These are phyloP conservation scores for Ustilago hordei DNA, from an alignment of 1,284 basidiomycete species.

Conservation along the genomic window DNA sequence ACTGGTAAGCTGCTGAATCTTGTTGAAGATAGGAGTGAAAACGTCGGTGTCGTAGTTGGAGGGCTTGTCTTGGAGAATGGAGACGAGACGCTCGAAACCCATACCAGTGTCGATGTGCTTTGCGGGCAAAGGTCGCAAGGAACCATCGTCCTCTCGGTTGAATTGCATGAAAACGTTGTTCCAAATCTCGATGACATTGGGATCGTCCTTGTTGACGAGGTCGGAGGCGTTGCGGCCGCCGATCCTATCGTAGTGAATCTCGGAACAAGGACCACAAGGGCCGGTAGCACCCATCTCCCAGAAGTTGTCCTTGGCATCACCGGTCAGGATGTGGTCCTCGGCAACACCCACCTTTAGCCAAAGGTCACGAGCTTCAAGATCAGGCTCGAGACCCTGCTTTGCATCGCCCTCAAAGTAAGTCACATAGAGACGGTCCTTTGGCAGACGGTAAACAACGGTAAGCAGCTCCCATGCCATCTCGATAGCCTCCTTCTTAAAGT, in stretches of 20 bases:
- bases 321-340: conserved; percentile 90
- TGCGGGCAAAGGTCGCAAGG: conserved; percentile 83
- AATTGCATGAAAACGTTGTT: conserved; percentile 99
- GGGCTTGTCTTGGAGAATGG: conserved; percentile 86
- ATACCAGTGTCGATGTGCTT: conserved; percentile 98
- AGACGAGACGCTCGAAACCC: conserved; percentile 98
- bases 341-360: conserved; percentile 89
- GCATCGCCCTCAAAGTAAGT: conserved; percentile 97
- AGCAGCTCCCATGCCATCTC: conserved; percentile 93
- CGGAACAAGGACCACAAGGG: conserved; percentile 96
- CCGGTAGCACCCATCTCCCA: conserved; percentile 99
- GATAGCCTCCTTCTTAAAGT: conserved; percentile 98
- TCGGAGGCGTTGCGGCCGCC: conserved; percentile 90
- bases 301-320: conserved; percentile 97
- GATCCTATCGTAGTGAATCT: conserved; percentile 96
- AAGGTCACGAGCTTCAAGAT: conserved; percentile 82
- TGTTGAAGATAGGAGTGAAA: conserved; percentile 88
- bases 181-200: conserved; percentile 97
- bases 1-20: conserved; percentile 89
- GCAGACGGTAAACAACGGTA: conserved; percentile 87
- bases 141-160: conserved; percentile 91
- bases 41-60: conserved; percentile 99
- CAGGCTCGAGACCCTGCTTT: conserved; percentile 86
- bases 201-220: conserved; percentile 94
- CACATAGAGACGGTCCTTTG: conserved; percentile 91